Conservation (phyloP, 2,329 filamentous ascomycete genomes). For the Fusarium tjaetaba region DNA sequence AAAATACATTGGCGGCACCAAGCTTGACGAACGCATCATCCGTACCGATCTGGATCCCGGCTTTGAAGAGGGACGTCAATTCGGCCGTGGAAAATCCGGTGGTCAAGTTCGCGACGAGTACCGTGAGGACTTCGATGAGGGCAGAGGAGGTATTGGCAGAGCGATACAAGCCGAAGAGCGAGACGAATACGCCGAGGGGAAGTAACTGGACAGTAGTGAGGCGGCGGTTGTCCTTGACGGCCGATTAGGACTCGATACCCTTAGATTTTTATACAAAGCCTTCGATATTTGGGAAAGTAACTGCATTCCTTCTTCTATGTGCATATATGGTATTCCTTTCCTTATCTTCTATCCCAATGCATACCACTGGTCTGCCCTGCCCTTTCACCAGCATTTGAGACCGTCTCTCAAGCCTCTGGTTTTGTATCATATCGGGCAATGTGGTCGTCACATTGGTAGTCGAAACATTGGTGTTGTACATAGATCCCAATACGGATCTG, state of each 20-base stretch:
- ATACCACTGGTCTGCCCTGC: constrained; percentile 36
- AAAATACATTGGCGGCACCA: constrained; percentile 98
- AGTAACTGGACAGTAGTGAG: constrained; percentile 25
- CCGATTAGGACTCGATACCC: constrained; percentile 41
- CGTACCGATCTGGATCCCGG: constrained; percentile 95
- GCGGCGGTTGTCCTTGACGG: background rate
- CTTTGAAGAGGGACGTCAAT: constrained; percentile 95
- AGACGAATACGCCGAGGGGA: constrained; percentile 53
- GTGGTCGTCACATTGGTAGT: constrained; percentile 37
- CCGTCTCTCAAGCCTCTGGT: constrained; percentile 4
- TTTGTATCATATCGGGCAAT: constrained; percentile 14
- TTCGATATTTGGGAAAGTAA: constrained; percentile 6
- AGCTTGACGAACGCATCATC: constrained; percentile 96
- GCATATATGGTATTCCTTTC: background rate
- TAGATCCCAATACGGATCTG: constrained; percentile 29
- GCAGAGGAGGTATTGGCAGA: constrained; percentile 87
- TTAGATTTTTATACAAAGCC: constrained; percentile 23
- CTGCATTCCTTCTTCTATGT: constrained; percentile 14
- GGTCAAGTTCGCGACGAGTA: constrained; percentile 98
- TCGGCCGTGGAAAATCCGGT: constrained; percentile 93
- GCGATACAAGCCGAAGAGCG: constrained; percentile 69
- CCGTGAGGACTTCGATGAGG: constrained; percentile 95
- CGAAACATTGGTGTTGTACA: constrained; percentile 47
- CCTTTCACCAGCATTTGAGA: constrained; percentile 32
- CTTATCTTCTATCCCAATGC: background rate